These are phyloP conservation scores for Diaporthe citri DNA, from an alignment of 2,329 filamentous ascomycete species.

Conservation along the genomic window DNA sequence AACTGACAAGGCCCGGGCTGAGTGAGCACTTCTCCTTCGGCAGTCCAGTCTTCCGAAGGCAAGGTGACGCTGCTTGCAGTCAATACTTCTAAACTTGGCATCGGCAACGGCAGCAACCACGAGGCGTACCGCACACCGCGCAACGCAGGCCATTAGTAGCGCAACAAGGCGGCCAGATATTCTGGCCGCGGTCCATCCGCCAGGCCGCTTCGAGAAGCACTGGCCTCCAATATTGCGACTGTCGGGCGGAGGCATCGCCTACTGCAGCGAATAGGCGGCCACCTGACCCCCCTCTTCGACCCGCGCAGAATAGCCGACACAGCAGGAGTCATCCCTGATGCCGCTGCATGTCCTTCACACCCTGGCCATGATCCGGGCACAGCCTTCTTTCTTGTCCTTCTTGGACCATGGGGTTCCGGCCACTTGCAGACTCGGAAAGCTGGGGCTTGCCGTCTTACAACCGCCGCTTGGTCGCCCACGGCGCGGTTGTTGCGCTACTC, in stretches of 20 bases:
- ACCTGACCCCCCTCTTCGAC: slow-evolving; percentile 9
- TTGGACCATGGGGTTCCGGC: not conserved
- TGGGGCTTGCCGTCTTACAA: slow-evolving; percentile 11
- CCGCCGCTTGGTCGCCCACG: slow-evolving; percentile 19
- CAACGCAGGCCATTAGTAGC: slow-evolving; percentile 5
- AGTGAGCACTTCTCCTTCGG: slow-evolving; percentile 24
- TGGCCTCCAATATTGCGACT: slow-evolving; percentile 33
- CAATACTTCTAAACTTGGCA: slow-evolving; percentile 27
- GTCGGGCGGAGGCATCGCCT: slow-evolving; percentile 30
- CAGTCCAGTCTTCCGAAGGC: slow-evolving; percentile 16
- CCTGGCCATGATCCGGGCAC: slow-evolving; percentile 12
- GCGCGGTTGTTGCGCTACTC: slow-evolving; percentile 28
- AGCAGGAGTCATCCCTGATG: slow-evolving; percentile 24
- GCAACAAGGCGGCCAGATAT: slow-evolving; percentile 26
- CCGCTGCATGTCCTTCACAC: slow-evolving; percentile 2
- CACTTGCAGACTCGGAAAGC: not conserved
- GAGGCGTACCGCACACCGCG: slow-evolving; percentile 13
- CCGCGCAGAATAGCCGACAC: slow-evolving; percentile 16
- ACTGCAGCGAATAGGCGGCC: slow-evolving; percentile 15
- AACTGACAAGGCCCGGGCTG: slow-evolving; percentile 4
- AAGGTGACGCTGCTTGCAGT: slow-evolving; percentile 12
- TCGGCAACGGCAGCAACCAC: slow-evolving; percentile 8
- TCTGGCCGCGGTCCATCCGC: slow-evolving; percentile 10
- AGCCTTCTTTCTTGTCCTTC: slow-evolving; percentile 9
- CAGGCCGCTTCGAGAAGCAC: slow-evolving; percentile 24